Evolutionary conservation across 768 basidiomycete species (phyloP).

Genomic region (Suillus ampliporus): DNA sequence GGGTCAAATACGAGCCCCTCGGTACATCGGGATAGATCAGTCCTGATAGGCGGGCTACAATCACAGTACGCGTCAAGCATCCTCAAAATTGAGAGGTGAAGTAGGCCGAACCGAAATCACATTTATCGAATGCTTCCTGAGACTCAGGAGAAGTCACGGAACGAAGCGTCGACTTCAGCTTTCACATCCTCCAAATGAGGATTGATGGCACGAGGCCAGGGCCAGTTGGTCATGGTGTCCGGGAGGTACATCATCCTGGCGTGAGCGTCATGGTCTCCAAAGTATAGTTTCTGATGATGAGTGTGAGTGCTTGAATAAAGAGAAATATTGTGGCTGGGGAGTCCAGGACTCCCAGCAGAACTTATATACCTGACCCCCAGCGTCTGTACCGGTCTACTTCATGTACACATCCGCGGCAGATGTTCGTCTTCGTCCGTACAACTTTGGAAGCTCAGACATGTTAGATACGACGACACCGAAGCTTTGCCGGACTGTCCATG

Average conservation of each 20-base stretch:
- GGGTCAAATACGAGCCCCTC: background rate
- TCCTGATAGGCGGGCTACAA: slow-evolving; percentile 9
- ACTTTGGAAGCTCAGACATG: too few relatives aligned
- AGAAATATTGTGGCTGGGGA: too few relatives aligned
- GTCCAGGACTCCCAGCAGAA: too few relatives aligned
- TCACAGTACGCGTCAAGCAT: slow-evolving; percentile 27
- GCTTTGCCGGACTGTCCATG: too few relatives aligned
- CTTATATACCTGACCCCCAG: too few relatives aligned
- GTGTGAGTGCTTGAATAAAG: too few relatives aligned
- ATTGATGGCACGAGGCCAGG: slow-evolving; percentile 48
- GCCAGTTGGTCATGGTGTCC: slow-evolving; percentile 47
- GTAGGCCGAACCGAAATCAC: slow-evolving; percentile 43
- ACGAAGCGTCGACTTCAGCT: slow-evolving; percentile 44
- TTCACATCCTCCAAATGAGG: slow-evolving; percentile 41
- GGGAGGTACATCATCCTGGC: slow-evolving; percentile 39
- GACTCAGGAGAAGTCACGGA: slow-evolving; percentile 39
- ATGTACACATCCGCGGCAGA: too few relatives aligned
- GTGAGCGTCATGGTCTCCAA: too few relatives aligned
- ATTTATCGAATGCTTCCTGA: slow-evolving; percentile 46
- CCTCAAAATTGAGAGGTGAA: slow-evolving; percentile 32
- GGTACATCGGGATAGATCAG: slow-evolving; percentile 12
- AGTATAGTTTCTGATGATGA: too few relatives aligned
- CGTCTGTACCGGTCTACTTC: too few relatives aligned
- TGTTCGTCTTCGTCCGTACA: too few relatives aligned
- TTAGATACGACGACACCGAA: too few relatives aligned